Conservation (phyloP, 345 rosid genomes). For the Pistacia vera region DNA sequence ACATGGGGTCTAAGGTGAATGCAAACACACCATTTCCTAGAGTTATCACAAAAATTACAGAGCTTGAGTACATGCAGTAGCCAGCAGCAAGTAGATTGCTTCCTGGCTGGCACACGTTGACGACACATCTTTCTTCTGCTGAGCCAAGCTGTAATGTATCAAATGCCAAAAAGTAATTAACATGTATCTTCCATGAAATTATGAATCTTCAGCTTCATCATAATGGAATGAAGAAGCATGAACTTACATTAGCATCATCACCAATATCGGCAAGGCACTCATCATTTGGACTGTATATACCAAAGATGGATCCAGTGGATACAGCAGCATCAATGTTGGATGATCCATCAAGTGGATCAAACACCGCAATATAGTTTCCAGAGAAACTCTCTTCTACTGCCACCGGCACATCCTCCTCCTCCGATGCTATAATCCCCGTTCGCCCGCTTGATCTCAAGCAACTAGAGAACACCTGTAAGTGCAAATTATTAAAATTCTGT, state of each 20-base stretch:
- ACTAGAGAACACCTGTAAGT: constrained; percentile 79
- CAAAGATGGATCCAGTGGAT: constrained; percentile 95
- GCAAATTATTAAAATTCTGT: constrained; percentile 10
- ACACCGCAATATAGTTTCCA: constrained; percentile 87
- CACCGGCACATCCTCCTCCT: constrained; percentile 97
- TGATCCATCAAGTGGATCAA: constrained; percentile 96
- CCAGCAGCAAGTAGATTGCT: constrained; percentile 91
- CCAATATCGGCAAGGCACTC: constrained; percentile 78
- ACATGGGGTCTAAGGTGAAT: constrained; percentile 93
- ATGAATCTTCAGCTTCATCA: neutral
- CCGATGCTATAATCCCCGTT: constrained; percentile 94
- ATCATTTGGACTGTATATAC: constrained; percentile 91
- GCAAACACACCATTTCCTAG: constrained; percentile 81
- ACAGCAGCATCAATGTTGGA: constrained; percentile 96
- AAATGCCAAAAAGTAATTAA: neutral
- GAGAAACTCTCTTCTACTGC: constrained; percentile 96
- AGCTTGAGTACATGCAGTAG: constrained; percentile 97
- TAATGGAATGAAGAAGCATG: neutral
- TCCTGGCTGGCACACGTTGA: constrained; percentile 94
- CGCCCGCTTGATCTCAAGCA: constrained; percentile 94
- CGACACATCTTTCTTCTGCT: constrained; percentile 62
- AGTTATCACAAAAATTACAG: constrained; percentile 81
- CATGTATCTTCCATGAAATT: neutral
- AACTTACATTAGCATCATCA: constrained; percentile 57
- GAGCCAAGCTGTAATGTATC: constrained; percentile 56